Evolutionary conservation across 106 monocot genomes (phyloP).

Genomic region (Dioscorea dumetorum): DNA sequence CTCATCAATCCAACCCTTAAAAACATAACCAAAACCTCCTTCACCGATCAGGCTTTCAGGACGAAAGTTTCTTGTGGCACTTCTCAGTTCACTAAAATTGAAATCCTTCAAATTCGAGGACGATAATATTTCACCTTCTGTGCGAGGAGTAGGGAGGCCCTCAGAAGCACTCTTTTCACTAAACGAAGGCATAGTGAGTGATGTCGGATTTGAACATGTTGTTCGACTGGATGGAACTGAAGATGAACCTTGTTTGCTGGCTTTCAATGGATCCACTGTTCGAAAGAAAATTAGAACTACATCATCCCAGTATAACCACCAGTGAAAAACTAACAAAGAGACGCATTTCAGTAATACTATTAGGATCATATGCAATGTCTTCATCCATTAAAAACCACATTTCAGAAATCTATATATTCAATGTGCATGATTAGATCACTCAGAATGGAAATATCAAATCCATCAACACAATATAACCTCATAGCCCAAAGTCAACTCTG

Average conservation of each 20-base stretch:
- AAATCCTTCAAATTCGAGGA: constrained; percentile 75
- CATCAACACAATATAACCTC: too few species aligned
- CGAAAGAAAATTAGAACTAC: background rate
- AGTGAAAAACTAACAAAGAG: background rate
- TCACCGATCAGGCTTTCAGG: constrained; percentile 76
- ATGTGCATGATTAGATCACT: background rate
- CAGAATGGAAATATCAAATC: background rate
- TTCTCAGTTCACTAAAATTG: constrained; percentile 60
- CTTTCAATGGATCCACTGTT: constrained; percentile 32
- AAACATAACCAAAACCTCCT: constrained; percentile 92
- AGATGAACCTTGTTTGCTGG: constrained; percentile 27
- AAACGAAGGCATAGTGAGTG: constrained; percentile 36
- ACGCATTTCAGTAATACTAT: background rate
- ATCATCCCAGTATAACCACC: background rate
- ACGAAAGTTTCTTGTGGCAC: constrained; percentile 72
- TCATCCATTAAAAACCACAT: background rate
- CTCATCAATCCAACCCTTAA: constrained; percentile 89
- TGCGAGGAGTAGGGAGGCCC: constrained; percentile 38
- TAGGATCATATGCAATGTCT: background rate
- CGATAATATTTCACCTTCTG: constrained; percentile 74
- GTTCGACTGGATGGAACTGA: constrained; percentile 34
- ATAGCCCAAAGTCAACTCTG: background rate
- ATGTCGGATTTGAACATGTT: constrained; percentile 29
- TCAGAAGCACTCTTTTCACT: constrained; percentile 25
- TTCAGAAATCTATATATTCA: background rate